Evolutionary conservation across 1,284 basidiomycete species (phyloP), one percentile per base, ranked within the genome.

Genomic region (Leccinum pachyderme): DNA sequence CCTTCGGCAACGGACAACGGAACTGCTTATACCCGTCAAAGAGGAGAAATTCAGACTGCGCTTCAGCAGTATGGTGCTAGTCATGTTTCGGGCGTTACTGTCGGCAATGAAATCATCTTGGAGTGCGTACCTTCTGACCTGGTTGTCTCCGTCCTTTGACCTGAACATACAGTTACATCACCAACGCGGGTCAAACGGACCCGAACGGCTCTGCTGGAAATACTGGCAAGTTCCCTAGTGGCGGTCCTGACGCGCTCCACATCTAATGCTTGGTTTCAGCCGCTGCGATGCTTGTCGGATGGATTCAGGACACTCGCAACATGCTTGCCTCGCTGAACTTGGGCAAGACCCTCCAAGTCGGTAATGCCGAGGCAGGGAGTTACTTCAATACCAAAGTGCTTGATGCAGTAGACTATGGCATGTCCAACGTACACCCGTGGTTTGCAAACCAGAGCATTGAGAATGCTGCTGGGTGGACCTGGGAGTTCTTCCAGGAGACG

Each of bases 331-430:
- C 68, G 11, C 66, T 92, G 63, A 75, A 77, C 50, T 69, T 92
- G 32, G 61, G 65, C 51, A 81, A 83, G 63, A 74, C 67, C 12
- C 75, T 95, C 49, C 84, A 85, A 0, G 82, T 98, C 31, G 96
- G 96, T 18, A 97, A 86, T 12, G 84, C 91, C 7, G 95, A 99
- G 65, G 96, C 95, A 8, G 95, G 95, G 27, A 83, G 83, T 55
- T 89, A 84, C 73, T 91, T 96, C 77, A 94, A 90, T 63, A 83
- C 71, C 1, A 62, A 80, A 55, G 83, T 98, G 22, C 79, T 92
- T 1, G 64, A 71, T 22, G 80, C 80, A 1, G 79, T 90, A 25
- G 93, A 98, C 69, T 96, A 88, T 61, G 88, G 85, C 45, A 74
- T 80, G 77, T 69, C 76, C 37, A 95, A 95, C 61, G 87, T 96